A percentile compares a stretch with the other conserved stretches of the same genome.
phyloP scores from a whole-genome alignment of 495 filamentous ascomycete genomes.

The Margaritispora aquatica region DNA sequence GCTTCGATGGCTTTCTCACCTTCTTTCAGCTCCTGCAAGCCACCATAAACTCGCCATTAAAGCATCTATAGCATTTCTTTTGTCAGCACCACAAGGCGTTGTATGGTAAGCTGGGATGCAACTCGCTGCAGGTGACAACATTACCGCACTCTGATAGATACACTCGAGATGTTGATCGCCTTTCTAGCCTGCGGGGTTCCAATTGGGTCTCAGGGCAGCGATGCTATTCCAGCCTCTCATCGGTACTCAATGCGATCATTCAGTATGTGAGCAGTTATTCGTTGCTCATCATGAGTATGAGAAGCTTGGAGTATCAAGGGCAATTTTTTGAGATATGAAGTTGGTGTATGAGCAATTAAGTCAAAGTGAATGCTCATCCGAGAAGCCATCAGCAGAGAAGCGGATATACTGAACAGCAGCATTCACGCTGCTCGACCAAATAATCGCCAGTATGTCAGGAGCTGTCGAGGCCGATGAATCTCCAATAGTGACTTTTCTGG shows the following conservation, averaged over 20 bases:
- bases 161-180: background rate
- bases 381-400: background rate
- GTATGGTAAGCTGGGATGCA: background rate
- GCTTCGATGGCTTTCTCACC: background rate
- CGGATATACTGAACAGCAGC: background rate
- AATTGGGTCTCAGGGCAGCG: background rate
- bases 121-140: background rate
- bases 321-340: too few relatives aligned
- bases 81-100: background rate
- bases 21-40: background rate
- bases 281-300: background rate
- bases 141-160: background rate
- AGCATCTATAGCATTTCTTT: too few relatives aligned
- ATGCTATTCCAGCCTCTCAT: background rate
- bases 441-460: background rate
- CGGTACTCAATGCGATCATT: too few relatives aligned
- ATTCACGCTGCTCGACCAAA: background rate
- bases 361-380: too few relatives aligned
- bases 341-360: too few relatives aligned
- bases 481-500: background rate
- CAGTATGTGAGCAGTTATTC: too few relatives aligned
- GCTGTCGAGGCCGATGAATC: background rate
- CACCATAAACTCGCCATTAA: background rate
- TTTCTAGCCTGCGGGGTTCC: background rate
- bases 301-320: background rate